These are phyloP conservation scores for Beauveria rudraprayagi DNA, from an alignment of 2,329 filamentous ascomycete species.

Conservation along the genomic window DNA sequence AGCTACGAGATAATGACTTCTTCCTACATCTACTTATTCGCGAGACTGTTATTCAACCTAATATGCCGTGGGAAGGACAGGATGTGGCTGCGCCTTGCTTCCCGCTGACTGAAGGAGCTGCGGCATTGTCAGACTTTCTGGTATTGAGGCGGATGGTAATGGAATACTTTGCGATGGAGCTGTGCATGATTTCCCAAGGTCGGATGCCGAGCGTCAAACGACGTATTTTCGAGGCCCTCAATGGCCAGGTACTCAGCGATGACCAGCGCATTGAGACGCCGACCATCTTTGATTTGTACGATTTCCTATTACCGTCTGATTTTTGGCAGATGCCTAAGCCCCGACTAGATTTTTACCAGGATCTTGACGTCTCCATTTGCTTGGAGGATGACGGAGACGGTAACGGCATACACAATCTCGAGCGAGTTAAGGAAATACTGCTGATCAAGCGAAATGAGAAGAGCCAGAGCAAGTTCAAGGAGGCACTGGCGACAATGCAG, in stretches of 20 bases:
- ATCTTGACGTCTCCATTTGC: slow-evolving; percentile 61
- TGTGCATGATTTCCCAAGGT: slow-evolving; percentile 66
- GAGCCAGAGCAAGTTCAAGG: not conserved
- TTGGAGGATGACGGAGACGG: slow-evolving; percentile 50
- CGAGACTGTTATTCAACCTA: slow-evolving; percentile 62
- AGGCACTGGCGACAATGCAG: slow-evolving; percentile 39
- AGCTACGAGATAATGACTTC: slow-evolving; percentile 72
- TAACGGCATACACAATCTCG: slow-evolving; percentile 56
- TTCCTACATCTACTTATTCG: slow-evolving; percentile 68
- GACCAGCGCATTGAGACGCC: slow-evolving; percentile 58
- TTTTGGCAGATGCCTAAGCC: slow-evolving; percentile 46
- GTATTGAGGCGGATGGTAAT: slow-evolving; percentile 67
- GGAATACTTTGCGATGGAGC: slow-evolving; percentile 78
- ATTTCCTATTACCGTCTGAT: slow-evolving; percentile 60
- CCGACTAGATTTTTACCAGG: slow-evolving; percentile 50
- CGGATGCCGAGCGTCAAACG: slow-evolving; percentile 63
- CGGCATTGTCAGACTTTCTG: slow-evolving; percentile 70
- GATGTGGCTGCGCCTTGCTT: slow-evolving; percentile 56
- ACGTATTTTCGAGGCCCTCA: slow-evolving; percentile 62
- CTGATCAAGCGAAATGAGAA: slow-evolving; percentile 59
- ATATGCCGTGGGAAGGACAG: slow-evolving; percentile 66
- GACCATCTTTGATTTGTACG: slow-evolving; percentile 85
- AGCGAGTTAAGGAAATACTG: slow-evolving; percentile 66
- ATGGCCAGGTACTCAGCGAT: slow-evolving; percentile 63
- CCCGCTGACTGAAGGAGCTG: slow-evolving; percentile 57